These are phyloP conservation scores for Aspergillus bridgeri DNA, from an alignment of 495 filamentous ascomycete species.

Conservation along the genomic window DNA sequence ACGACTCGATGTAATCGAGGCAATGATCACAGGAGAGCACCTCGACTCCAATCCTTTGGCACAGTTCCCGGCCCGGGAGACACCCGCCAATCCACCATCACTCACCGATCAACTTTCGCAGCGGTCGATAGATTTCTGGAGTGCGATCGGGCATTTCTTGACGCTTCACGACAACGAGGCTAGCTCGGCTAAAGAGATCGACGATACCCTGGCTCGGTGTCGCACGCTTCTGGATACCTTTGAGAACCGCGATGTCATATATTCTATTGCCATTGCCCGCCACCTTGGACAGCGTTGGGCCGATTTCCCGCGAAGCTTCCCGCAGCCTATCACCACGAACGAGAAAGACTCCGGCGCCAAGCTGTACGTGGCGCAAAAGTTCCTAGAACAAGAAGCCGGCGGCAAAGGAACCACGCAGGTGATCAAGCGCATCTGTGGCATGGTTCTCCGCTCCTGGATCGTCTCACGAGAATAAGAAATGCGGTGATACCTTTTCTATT, in stretches of 20 bases:
- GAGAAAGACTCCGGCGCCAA: conserved; percentile 69
- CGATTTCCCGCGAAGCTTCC: conserved; percentile 59
- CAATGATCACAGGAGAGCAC: conserved; percentile 65
- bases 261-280: conserved; percentile 78
- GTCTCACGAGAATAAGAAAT: conserved; percentile 36
- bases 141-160: conserved; percentile 67
- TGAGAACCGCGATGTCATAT: conserved; percentile 90
- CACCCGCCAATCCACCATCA: conserved; percentile 35
- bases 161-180: conserved; percentile 61
- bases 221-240: conserved; percentile 68
- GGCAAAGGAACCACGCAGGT: conserved; percentile 76
- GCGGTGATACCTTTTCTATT: conserved; percentile 2
- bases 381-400: conserved; percentile 70
- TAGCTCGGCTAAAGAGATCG: conserved; percentile 55
- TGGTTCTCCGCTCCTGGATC: conserved; percentile 61
- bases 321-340: conserved; percentile 56
- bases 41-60: conserved; percentile 56
- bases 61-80: conserved; percentile 40
- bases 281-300: conserved; percentile 66
- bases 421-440: conserved; percentile 70
- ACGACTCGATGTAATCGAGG: conserved; percentile 70
- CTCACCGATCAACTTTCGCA: conserved; percentile 51
- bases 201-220: conserved; percentile 57
- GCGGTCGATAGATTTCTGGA: conserved; percentile 78
- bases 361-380: conserved; percentile 75